A percentile compares a stretch with the other conserved stretches of the same genome.
phyloP scores from a whole-genome alignment of 2,329 filamentous ascomycete species.

The Fusarium incarnatum region DNA sequence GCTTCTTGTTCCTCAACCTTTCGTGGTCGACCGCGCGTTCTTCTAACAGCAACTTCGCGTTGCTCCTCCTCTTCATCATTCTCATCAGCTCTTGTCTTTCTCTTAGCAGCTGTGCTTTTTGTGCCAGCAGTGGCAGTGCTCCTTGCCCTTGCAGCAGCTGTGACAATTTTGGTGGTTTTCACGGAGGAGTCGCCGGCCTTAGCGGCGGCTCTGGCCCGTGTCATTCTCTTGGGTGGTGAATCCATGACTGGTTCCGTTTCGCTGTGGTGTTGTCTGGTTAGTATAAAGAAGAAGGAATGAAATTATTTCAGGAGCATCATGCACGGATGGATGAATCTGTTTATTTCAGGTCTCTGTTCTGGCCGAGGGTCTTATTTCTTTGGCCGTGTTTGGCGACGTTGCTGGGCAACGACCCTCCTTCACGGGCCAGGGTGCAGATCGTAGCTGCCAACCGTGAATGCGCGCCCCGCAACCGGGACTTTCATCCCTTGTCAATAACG shows the following conservation, averaged over 20 bases:
- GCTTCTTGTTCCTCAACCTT: conserved; percentile 53
- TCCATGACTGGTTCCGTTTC: conserved; percentile 58
- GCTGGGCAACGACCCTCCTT: conserved; percentile 44
- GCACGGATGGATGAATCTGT: conserved; percentile 41
- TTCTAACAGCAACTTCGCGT: conserved; percentile 49
- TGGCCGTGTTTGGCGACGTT: conserved; percentile 44
- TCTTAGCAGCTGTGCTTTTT: conserved; percentile 52
- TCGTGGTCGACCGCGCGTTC: conserved; percentile 57
- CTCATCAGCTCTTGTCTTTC: conserved; percentile 68
- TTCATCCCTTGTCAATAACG: conserved; percentile 22
- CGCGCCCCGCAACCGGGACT: conserved; percentile 30
- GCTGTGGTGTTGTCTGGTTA: conserved; percentile 40
- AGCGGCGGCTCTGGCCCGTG: conserved; percentile 61
- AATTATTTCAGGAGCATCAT: conserved; percentile 44
- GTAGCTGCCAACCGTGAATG: conserved; percentile 29
- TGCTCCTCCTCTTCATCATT: conserved; percentile 59
- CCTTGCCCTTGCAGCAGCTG: conserved; percentile 63
- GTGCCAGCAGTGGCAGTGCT: conserved; percentile 51
- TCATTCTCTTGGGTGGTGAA: conserved; percentile 70
- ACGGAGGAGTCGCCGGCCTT: conserved; percentile 54
- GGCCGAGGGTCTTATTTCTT: conserved; percentile 37
- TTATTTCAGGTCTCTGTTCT: conserved; percentile 30
- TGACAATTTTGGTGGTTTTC: conserved; percentile 60
- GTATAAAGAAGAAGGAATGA: conserved; percentile 38
- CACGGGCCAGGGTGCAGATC: conserved; percentile 38